These are phyloP conservation scores for Allomyces macrogynus DNA, from an alignment of 192 early-diverging fungal species.

Conservation along the genomic window DNA sequence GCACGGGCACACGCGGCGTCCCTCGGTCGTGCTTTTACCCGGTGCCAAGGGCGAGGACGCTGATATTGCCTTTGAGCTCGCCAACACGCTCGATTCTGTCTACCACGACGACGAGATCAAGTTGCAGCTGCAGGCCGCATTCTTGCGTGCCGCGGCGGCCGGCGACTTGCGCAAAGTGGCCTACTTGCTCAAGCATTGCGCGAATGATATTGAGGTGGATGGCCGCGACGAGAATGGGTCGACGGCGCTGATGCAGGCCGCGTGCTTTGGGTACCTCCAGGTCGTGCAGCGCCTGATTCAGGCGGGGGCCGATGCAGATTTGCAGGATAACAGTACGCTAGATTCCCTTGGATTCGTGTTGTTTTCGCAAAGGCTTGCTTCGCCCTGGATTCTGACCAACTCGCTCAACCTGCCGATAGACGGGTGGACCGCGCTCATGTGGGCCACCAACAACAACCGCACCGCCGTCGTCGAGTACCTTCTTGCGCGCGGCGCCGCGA, in stretches of 20 bases:
- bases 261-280: slow-evolving; percentile 63
- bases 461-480: slow-evolving; percentile 47
- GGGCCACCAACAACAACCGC: slow-evolving; percentile 71
- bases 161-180: slow-evolving; percentile 45
- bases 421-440: slow-evolving; percentile 78
- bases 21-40: too few relatives aligned
- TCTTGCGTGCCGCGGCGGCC: slow-evolving; percentile 49
- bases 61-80: not conserved
- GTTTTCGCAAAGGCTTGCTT: too few relatives aligned
- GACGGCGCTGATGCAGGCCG: slow-evolving; percentile 68
- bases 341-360: too few relatives aligned
- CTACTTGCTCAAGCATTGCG: slow-evolving; percentile 32
- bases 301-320: slow-evolving; percentile 55
- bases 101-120: not conserved
- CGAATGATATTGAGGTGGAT: slow-evolving; percentile 53
- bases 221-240: slow-evolving; percentile 67
- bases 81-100: not conserved
- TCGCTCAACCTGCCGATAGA: slow-evolving; percentile 17
- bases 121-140: slow-evolving; percentile 6
- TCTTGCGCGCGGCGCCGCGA: slow-evolving; percentile 56
- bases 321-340: slow-evolving; percentile 54
- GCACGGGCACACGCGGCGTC: too few relatives aligned
- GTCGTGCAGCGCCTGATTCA: slow-evolving; percentile 47
- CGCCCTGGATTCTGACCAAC: too few relatives aligned
- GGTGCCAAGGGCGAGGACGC: not conserved